A percentile compares a stretch with the other conserved stretches of the same genome.
Conservation (phyloP, 441 rosid genomes). For the Caryocar brasiliense region DNA sequence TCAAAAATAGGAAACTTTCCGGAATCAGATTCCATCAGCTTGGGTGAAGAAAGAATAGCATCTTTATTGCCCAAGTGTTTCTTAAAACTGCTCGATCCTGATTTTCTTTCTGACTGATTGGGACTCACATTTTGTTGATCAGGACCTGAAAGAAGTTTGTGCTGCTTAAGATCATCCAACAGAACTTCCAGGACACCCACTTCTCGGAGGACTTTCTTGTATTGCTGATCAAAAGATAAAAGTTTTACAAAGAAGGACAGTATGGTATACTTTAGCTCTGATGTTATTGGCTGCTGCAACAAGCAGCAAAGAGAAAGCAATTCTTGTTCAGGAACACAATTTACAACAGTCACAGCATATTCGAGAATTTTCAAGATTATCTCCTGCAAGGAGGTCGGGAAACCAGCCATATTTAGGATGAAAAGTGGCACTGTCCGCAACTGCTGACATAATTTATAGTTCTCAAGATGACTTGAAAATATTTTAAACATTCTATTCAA, state of each 20-base stretch:
- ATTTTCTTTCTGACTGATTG: slow-evolving; percentile 51
- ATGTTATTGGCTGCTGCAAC: slow-evolving; percentile 87
- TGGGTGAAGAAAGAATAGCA: slow-evolving; percentile 86
- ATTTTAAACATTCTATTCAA: slow-evolving; percentile 95
- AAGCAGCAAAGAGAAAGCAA: slow-evolving; percentile 96
- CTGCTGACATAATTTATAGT: slow-evolving; percentile 87
- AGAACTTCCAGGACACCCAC: slow-evolving; percentile 96
- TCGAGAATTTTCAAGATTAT: slow-evolving; percentile 96
- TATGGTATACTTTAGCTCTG: slow-evolving; percentile 85
- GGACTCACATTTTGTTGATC: slow-evolving; percentile 42
- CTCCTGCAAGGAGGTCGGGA: slow-evolving; percentile 88
- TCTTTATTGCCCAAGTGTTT: slow-evolving; percentile 77
- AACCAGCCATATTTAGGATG: slow-evolving; percentile 93
- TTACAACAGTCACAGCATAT: slow-evolving; percentile 98
- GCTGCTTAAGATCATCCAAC: slow-evolving; percentile 93
- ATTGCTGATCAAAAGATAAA: slow-evolving; percentile 95
- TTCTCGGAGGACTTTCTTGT: slow-evolving; percentile 95
- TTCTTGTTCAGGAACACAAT: slow-evolving; percentile 99
- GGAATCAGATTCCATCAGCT: slow-evolving; percentile 71
- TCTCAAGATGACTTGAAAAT: slow-evolving; percentile 97
- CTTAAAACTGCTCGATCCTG: slow-evolving; percentile 79
- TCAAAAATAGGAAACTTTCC: slow-evolving; percentile 81
- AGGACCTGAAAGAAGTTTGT: slow-evolving; percentile 79
- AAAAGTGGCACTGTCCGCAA: slow-evolving; percentile 92
- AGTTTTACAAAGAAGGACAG: slow-evolving; percentile 95